Evolutionary conservation across 305 asterid genomes (phyloP).

Genomic region (Fraxinus platypoda): DNA sequence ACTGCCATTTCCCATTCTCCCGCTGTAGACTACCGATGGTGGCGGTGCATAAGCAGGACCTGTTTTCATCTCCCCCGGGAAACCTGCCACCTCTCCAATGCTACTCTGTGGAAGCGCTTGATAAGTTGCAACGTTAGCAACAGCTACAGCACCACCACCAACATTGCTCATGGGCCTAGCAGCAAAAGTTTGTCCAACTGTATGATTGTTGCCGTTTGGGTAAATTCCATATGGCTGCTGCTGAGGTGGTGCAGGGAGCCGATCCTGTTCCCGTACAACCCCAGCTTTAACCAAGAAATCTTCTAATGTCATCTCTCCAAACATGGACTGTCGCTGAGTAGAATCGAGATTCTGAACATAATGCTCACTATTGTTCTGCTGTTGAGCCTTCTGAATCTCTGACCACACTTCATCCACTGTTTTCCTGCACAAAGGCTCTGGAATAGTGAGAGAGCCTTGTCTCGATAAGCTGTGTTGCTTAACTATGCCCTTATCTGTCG

Average conservation of each 20-base stretch:
- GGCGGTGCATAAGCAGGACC: constrained; percentile 37
- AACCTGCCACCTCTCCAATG: constrained; percentile 31
- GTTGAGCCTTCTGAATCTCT: constrained; percentile 48
- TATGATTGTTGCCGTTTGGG: constrained; percentile 33
- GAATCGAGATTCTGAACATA: constrained; percentile 29
- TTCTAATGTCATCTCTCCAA: constrained; percentile 85
- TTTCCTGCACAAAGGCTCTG: constrained; percentile 56
- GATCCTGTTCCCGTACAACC: constrained; percentile 55
- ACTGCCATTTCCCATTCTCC: constrained; percentile 49
- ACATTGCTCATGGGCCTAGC: constrained; percentile 40
- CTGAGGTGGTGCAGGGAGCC: constrained; percentile 33
- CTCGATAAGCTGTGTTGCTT: constrained; percentile 53
- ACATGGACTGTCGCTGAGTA: constrained; percentile 52
- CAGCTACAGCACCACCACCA: constrained; percentile 14
- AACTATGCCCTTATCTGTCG: constrained; percentile 22
- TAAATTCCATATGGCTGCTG: constrained; percentile 40
- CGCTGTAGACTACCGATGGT: constrained; percentile 32
- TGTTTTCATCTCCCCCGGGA: constrained; percentile 41
- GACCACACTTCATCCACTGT: constrained; percentile 86
- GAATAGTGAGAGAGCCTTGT: constrained; percentile 70
- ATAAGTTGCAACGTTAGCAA: constrained; percentile 15
- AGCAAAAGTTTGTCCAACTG: constrained; percentile 26
- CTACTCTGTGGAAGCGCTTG: constrained; percentile 37
- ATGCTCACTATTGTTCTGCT: constrained; percentile 13
- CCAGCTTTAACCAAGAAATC: constrained; percentile 83